Percentiles rank a stretch among this genome's conserved stretches.
phyloP scores from a whole-genome alignment of 441 rosid species.

The Bocquillonia castaneifolia region DNA sequence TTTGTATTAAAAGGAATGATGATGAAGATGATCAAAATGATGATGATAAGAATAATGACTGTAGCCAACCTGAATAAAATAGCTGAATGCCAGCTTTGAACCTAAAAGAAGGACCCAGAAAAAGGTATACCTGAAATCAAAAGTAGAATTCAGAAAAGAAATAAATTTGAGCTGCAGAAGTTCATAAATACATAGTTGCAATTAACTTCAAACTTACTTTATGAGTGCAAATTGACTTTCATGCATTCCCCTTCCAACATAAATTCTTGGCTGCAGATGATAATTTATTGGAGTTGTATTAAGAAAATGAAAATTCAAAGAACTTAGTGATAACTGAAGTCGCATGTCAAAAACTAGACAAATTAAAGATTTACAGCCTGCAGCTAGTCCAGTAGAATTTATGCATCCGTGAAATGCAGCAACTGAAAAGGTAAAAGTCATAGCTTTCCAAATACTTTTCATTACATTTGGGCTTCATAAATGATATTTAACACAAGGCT shows the following conservation, averaged over 20 bases:
- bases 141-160: slow-evolving; percentile 12
- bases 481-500: slow-evolving; percentile 1
- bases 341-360: background rate
- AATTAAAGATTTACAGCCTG: background rate
- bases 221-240: slow-evolving; percentile 93
- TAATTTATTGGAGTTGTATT: slow-evolving; percentile 3
- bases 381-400: background rate
- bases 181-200: background rate
- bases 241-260: slow-evolving; percentile 98
- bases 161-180: slow-evolving; percentile 12
- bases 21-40: background rate
- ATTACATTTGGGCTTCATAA: background rate
- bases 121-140: slow-evolving; percentile 69
- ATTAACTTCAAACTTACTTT: slow-evolving; percentile 52
- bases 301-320: slow-evolving; percentile 8
- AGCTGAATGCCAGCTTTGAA: slow-evolving; percentile 74
- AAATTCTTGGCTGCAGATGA: slow-evolving; percentile 82
- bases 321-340: background rate
- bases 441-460: background rate
- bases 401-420: background rate
- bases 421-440: background rate
- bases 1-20: background rate
- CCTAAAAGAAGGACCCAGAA: slow-evolving; percentile 79
- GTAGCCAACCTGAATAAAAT: slow-evolving; percentile 68
- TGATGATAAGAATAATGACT: background rate